A percentile compares a stretch with the other conserved stretches of the same genome.
Conservation (phyloP, 768 basidiomycete species). For the Psilocybe tampanensis region DNA sequence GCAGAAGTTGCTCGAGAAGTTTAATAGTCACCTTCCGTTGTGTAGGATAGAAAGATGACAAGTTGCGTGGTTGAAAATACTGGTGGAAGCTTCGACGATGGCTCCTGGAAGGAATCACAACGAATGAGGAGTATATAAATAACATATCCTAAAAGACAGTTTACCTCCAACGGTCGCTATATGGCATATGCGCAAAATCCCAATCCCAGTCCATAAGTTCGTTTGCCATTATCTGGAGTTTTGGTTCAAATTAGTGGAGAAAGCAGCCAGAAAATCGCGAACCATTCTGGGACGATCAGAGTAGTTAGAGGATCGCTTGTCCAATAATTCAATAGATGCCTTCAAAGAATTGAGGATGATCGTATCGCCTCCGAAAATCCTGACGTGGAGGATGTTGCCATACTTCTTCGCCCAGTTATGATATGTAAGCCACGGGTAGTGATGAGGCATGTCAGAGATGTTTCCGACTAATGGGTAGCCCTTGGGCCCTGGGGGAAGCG, state of each 20-base stretch:
- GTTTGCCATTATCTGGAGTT: conserved; percentile 24
- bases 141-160: not conserved
- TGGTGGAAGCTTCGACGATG: conserved; percentile 38
- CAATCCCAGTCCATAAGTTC: conserved; percentile 34
- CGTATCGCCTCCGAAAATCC: conserved; percentile 36
- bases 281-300: conserved; percentile 43
- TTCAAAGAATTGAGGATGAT: conserved; percentile 43
- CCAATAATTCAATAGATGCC: conserved; percentile 42
- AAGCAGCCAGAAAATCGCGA: not conserved
- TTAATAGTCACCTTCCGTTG: conserved; percentile 24
- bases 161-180: conserved; percentile 19
- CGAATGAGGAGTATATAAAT: not conserved
- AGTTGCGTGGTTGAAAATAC: conserved; percentile 35
- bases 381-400: conserved; percentile 32
- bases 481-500: conserved; percentile 36
- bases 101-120: conserved; percentile 16
- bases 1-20: conserved; percentile 26
- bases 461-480: conserved; percentile 37
- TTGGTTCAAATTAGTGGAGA: not conserved
- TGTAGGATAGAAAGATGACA: conserved; percentile 25
- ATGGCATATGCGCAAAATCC: conserved; percentile 34
- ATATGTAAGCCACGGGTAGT: conserved; percentile 33
- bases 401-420: conserved; percentile 31
- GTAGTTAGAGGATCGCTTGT: conserved; percentile 45
- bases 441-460: conserved; percentile 28